Percentiles rank a stretch among this genome's conserved stretches.
phyloP scores from a whole-genome alignment of 306 rosid species.

The Quercus variabilis region DNA sequence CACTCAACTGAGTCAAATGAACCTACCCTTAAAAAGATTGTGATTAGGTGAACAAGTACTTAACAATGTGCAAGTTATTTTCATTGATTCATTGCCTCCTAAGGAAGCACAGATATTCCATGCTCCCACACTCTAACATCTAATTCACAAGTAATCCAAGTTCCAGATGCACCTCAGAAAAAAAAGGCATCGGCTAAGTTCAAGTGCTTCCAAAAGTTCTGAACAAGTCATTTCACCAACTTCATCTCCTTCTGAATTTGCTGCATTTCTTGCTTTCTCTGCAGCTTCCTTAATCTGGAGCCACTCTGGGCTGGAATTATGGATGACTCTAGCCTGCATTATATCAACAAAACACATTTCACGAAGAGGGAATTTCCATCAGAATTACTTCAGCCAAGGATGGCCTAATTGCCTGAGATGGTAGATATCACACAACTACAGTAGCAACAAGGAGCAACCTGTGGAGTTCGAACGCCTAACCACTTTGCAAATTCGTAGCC shows the following conservation, averaged over 20 bases:
- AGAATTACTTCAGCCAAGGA: conserved; percentile 14
- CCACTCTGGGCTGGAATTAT: conserved; percentile 81
- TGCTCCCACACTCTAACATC: conserved; percentile 13
- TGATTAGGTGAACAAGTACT: not conserved
- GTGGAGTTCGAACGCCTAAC: conserved; percentile 84
- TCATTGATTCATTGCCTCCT: not conserved
- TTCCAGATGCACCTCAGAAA: conserved; percentile 63
- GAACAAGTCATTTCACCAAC: conserved; percentile 77
- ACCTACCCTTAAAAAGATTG: not conserved
- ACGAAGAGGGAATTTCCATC: not conserved
- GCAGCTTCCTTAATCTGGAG: conserved; percentile 88
- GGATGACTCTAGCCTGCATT: conserved; percentile 84
- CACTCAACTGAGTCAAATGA: conserved; percentile 1
- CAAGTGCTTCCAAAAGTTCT: conserved; percentile 98
- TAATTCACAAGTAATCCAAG: conserved; percentile 1
- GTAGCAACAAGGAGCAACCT: conserved; percentile 45
- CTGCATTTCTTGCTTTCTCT: conserved; percentile 74
- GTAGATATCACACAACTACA: conserved; percentile 5
- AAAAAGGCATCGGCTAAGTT: conserved; percentile 83
- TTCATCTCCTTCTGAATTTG: conserved; percentile 72
- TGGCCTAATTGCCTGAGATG: conserved; percentile 13
- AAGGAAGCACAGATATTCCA: conserved; percentile 19
- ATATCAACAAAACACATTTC: conserved; percentile 13
- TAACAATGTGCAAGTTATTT: not conserved
- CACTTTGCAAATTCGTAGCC: conserved; percentile 90